Evolutionary conservation across 1,284 basidiomycete genomes (phyloP).

Genomic region (Sphagnurus paluster): DNA sequence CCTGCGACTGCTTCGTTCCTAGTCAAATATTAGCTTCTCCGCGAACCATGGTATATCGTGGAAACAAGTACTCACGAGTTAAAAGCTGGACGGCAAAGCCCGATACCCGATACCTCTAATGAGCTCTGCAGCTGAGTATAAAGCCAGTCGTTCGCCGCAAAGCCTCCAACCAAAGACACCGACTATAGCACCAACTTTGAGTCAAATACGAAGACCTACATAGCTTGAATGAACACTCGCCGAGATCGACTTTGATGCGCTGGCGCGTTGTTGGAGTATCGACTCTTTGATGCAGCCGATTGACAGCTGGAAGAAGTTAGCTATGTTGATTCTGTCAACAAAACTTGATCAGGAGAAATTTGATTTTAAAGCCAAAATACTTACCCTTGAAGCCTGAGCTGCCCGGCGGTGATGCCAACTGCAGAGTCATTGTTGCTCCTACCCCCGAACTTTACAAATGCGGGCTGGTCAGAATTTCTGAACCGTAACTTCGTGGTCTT

Average conservation of each 20-base stretch:
- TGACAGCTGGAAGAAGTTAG: slow-evolving; percentile 24
- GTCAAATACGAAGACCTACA: neutral
- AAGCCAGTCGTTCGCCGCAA: slow-evolving; percentile 45
- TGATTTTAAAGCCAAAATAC: neutral
- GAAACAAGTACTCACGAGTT: slow-evolving; percentile 34
- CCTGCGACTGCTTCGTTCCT: slow-evolving; percentile 60
- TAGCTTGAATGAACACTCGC: slow-evolving; percentile 1
- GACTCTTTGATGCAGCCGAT: slow-evolving; percentile 22
- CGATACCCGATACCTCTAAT: slow-evolving; percentile 28
- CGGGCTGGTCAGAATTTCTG: slow-evolving; percentile 35
- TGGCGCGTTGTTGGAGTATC: slow-evolving; percentile 13
- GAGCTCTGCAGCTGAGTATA: slow-evolving; percentile 30
- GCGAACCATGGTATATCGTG: too few species aligned
- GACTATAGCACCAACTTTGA: slow-evolving; percentile 23
- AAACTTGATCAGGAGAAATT: neutral
- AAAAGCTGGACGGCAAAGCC: slow-evolving; percentile 36
- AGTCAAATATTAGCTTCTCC: neutral
- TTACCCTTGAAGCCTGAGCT: slow-evolving; percentile 46
- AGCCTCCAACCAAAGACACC: slow-evolving; percentile 46
- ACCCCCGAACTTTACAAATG: slow-evolving; percentile 48
- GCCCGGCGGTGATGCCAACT: slow-evolving; percentile 44
- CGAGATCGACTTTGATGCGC: slow-evolving; percentile 8
- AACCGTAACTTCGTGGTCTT: slow-evolving; percentile 46
- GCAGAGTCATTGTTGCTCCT: slow-evolving; percentile 40
- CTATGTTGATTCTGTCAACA: slow-evolving; percentile 18